phyloP scores from a whole-genome alignment of 805 yeast genomes.

The Clavispora phyllophila region DNA sequence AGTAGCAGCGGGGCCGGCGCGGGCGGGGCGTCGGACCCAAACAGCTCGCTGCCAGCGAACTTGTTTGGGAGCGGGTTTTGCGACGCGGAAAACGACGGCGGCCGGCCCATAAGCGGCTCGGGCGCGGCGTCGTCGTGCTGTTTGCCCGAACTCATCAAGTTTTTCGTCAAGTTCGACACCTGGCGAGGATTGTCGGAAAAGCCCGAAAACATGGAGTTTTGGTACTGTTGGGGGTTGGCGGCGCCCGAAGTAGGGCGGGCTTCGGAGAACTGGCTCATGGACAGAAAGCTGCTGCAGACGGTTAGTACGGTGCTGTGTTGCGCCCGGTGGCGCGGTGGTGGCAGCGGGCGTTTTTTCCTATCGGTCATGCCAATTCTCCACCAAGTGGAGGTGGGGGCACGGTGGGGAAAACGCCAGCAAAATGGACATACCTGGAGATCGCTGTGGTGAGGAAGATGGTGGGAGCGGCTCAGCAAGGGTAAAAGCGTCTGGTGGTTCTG shows the following conservation, averaged over 20 bases:
- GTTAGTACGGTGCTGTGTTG: neutral
- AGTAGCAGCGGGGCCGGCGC: conserved; percentile 1
- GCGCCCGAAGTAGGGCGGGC: conserved; percentile 7
- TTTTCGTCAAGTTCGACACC: conserved; percentile 32
- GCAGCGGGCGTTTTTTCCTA: neutral
- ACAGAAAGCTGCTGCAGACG: neutral
- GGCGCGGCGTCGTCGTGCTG: neutral
- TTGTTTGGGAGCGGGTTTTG: neutral
- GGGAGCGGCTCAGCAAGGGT: neutral
- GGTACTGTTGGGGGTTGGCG: conserved; percentile 3
- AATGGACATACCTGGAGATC: neutral
- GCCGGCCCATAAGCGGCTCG: conserved; percentile 10
- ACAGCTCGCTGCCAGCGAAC: conserved; percentile 2
- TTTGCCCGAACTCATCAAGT: conserved; percentile 20
- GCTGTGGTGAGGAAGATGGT: neutral
- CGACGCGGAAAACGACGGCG: conserved; percentile 17
- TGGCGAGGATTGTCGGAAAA: conserved; percentile 5
- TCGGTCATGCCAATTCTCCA: neutral
- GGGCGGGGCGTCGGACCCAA: conserved; percentile 7
- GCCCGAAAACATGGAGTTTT: conserved; percentile 6
- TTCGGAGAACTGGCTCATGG: conserved; percentile 9
- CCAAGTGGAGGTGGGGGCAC: neutral
- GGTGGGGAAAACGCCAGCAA: neutral
- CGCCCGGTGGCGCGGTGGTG: neutral
- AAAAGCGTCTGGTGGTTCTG: neutral